Evolutionary conservation across 495 filamentous ascomycete species (phyloP), one percentile per base, ranked within the genome.

Genomic region (Aspergillus steynii): DNA sequence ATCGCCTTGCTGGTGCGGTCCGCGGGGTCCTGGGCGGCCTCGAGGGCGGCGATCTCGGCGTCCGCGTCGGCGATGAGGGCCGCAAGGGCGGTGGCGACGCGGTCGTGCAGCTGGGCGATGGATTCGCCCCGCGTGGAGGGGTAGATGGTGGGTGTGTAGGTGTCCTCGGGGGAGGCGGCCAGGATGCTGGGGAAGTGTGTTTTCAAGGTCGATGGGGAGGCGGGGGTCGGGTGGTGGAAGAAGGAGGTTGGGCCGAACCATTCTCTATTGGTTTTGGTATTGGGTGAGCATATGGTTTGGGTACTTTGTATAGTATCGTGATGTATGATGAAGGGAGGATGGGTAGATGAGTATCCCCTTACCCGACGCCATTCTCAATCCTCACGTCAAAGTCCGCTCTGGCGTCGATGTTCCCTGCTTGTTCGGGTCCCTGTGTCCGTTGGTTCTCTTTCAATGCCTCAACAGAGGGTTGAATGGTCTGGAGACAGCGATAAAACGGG

Each of bases 401-500:
- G 9, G 15, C 53, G 15, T 72, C 26, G 52, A 32, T 52, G 26
- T 42, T 49, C 6, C 34, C 50, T 20, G 20, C 15, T 57, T 50
- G 0, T 29, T 28, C 26, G 20, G 20, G 20, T 20, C 20, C 20
- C 20, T 20, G 20, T 20, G 48, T 42, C 32, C 59, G 50, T n/a
- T 71, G 66, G 53, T 56, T 55, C 58, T 72, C 65, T 53, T 74
- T 77, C 61, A 88, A 73, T 29, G 71, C 71, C 61, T 87, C 82
- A 10, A 90, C 82, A 27, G 85, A 83, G 0, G 93, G 93, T 55
- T 75, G 69, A 48, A 97, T 83, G 0, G 95, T 98, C 73, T 97
- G 91, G 25, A 98, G 77, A 71, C 95, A 99, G 56, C 95, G 85
- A 73, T 96, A 98, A 69, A 93, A 97, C 14, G 92, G 91, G 61